These are phyloP conservation scores for Neofusicoccum laricinum DNA, from an alignment of 2,329 filamentous ascomycete genomes.

Conservation along the genomic window DNA sequence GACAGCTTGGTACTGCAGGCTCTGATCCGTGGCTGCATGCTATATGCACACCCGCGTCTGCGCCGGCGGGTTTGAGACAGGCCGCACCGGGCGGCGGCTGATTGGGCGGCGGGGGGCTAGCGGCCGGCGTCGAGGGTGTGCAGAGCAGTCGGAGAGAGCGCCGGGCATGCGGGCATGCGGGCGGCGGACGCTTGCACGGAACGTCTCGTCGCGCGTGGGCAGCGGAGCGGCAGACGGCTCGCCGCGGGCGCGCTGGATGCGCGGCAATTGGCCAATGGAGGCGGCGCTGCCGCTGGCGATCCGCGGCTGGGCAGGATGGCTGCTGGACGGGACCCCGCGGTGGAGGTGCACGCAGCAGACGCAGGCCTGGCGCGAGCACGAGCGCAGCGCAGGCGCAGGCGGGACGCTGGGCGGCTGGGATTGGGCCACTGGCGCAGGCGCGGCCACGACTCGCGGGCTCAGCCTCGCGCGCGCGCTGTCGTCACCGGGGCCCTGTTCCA, in stretches of 20 bases:
- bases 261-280: not conserved
- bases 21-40: not conserved
- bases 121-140: not conserved
- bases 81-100: not conserved
- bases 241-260: not conserved
- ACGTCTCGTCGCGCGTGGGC: not conserved
- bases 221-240: not conserved
- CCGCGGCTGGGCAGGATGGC: not conserved
- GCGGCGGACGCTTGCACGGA: not conserved
- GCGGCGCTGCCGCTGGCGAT: not conserved
- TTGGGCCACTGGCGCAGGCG: not conserved
- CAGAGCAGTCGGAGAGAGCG: not conserved
- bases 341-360: not conserved
- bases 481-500: conserved; percentile 2
- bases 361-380: not conserved
- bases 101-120: not conserved
- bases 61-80: not conserved
- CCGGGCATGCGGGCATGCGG: no score
- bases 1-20: conserved; percentile 4
- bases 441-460: conserved; percentile 12
- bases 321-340: conserved; percentile 1
- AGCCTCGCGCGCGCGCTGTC: conserved; percentile 14
- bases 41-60: not conserved
- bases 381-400: not conserved
- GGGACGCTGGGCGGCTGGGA: not conserved